Conservation (phyloP, 2,329 filamentous ascomycete genomes). For the Drechmeria coniospora region DNA sequence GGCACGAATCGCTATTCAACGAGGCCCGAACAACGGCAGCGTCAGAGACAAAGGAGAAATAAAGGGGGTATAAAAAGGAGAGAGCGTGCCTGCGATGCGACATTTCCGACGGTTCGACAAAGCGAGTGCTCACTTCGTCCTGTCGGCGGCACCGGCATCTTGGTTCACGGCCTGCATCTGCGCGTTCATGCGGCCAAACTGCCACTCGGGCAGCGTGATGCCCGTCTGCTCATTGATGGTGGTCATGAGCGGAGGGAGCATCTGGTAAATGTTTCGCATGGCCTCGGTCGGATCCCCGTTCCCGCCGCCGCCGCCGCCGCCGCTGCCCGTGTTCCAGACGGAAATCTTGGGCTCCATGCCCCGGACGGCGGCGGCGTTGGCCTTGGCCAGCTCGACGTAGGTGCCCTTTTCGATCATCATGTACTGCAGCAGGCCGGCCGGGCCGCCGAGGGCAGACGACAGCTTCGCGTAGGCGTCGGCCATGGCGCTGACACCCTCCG, state of each 20-base stretch:
- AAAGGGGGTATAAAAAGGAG: too few relatives aligned
- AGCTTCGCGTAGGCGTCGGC: constrained; percentile 66
- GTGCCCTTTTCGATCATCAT: constrained; percentile 77
- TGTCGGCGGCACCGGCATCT: too few relatives aligned
- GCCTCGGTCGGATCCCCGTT: constrained; percentile 35
- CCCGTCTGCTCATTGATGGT: constrained; percentile 86
- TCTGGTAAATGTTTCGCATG: constrained; percentile 73
- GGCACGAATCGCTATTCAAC: too few relatives aligned
- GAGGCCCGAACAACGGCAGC: too few relatives aligned
- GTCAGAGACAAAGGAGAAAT: too few relatives aligned
- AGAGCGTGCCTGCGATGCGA: too few relatives aligned
- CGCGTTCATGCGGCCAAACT: constrained; percentile 35
- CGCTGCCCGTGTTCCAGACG: constrained; percentile 67
- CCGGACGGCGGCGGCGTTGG: constrained; percentile 60
- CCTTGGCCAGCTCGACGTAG: constrained; percentile 61
- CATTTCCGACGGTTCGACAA: too few relatives aligned
- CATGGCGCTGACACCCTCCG: constrained; percentile 62
- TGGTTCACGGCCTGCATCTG: constrained; percentile 16
- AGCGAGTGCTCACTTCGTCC: too few relatives aligned
- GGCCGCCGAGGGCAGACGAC: constrained; percentile 58
- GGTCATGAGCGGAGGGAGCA: constrained; percentile 63
- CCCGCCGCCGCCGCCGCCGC: constrained; percentile 22
- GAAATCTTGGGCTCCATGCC: constrained; percentile 81
- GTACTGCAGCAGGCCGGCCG: constrained; percentile 64
- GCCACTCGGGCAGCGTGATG: constrained; percentile 66